phyloP scores from a whole-genome alignment of 78 protist species.

The Guillardia theta region DNA sequence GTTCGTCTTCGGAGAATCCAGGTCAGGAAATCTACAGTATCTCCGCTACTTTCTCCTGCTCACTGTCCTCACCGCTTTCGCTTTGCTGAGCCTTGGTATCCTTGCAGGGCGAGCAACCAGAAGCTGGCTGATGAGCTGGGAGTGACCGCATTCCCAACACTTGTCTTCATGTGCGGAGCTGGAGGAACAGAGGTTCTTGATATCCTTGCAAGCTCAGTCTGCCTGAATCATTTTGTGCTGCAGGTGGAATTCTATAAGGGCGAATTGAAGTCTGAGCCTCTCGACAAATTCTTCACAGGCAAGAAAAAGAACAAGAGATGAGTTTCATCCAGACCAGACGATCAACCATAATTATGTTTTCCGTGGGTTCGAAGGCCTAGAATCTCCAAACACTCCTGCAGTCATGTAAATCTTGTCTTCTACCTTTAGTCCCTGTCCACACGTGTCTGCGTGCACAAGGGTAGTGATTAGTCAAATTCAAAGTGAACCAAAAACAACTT shows the following conservation, averaged over 20 bases:
- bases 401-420: too few species aligned
- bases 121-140: not conserved
- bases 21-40: not conserved
- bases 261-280: not conserved
- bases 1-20: not conserved
- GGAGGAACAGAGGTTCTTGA: too few species aligned
- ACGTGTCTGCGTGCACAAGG: too few species aligned
- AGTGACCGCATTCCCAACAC: not conserved
- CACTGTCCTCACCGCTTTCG: not conserved
- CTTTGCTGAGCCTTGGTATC: not conserved
- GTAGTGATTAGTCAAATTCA: too few species aligned
- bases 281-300: not conserved
- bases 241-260: not conserved
- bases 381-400: too few species aligned
- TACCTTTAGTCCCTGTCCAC: too few species aligned
- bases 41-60: not conserved
- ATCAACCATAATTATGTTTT: too few species aligned
- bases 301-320: not conserved
- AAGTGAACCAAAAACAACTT: too few species aligned
- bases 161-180: not conserved
- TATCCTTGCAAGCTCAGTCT: too few species aligned
- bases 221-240: too few species aligned
- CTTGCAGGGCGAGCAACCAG: not conserved
- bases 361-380: too few species aligned
- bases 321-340: too few species aligned